A percentile compares a stretch with the other conserved stretches of the same genome.
Conservation (phyloP, 2,329 filamentous ascomycete species). For the Penicillium brevicompactum region DNA sequence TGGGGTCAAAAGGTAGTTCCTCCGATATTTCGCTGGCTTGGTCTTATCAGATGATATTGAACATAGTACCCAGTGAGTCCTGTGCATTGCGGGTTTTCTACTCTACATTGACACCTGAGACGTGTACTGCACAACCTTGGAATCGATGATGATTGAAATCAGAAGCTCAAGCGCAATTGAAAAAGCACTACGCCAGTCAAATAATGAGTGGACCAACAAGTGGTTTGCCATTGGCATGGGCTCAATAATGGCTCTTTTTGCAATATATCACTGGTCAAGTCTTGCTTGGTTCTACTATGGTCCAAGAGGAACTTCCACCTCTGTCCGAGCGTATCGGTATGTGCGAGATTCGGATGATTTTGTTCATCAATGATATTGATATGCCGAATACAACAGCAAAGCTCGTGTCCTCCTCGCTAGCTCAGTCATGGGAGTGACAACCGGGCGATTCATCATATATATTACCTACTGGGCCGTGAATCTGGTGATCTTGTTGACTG, state of each 20-base stretch:
- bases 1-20: too few species aligned
- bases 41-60: too few species aligned
- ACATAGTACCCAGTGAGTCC: too few species aligned
- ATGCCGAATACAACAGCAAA: not conserved
- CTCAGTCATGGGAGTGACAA: constrained; percentile 1
- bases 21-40: too few species aligned
- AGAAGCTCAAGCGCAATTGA: not conserved
- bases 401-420: not conserved
- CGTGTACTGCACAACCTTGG: not conserved
- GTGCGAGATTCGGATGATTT: not conserved
- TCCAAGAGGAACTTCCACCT: not conserved
- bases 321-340: not conserved
- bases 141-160: not conserved
- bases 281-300: constrained; percentile 5
- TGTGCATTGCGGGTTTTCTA: too few species aligned
- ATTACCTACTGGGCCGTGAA: constrained; percentile 13
- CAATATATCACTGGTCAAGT: constrained; percentile 12
- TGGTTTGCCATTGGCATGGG: constrained; percentile 20
- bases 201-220: constrained; percentile 17
- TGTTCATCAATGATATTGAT: not conserved
- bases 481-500: constrained; percentile 6
- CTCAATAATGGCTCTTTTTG: constrained; percentile 13
- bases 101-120: not conserved
- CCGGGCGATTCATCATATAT: constrained; percentile 10
- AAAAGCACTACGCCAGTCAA: constrained; percentile 4